A percentile compares a stretch with the other conserved stretches of the same genome.
phyloP scores from a whole-genome alignment of 805 yeast genomes.

The Brettanomyces nanus region DNA sequence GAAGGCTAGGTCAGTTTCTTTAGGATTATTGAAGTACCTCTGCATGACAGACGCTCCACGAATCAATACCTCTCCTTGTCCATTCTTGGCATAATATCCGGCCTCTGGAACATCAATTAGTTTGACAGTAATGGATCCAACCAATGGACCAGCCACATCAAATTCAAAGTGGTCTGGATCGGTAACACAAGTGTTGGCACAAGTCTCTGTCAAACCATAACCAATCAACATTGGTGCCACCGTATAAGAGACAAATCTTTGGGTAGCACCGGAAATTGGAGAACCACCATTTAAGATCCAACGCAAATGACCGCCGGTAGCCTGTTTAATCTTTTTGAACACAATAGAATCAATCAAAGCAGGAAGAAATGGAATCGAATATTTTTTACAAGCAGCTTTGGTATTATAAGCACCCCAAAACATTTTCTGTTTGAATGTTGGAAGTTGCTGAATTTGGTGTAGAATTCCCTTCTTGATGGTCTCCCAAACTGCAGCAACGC shows the following conservation, averaged over 20 bases:
- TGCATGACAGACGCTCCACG: slow-evolving; percentile 64
- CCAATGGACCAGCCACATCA: slow-evolving; percentile 76
- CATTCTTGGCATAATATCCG: slow-evolving; percentile 81
- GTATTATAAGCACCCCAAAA: slow-evolving; percentile 86
- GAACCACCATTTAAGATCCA: slow-evolving; percentile 86
- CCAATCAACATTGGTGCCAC: slow-evolving; percentile 87
- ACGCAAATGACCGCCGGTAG: slow-evolving; percentile 87
- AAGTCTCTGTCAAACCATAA: slow-evolving; percentile 94
- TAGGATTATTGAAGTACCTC: slow-evolving; percentile 75
- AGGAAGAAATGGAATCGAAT: slow-evolving; percentile 74
- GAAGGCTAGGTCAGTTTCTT: slow-evolving; percentile 71
- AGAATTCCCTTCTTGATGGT: slow-evolving; percentile 86
- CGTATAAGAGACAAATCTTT: slow-evolving; percentile 65
- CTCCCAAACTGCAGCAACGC: slow-evolving; percentile 99
- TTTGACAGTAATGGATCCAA: slow-evolving; percentile 79
- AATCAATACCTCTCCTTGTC: slow-evolving; percentile 89
- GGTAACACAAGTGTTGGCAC: slow-evolving; percentile 74
- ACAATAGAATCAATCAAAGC: slow-evolving; percentile 59
- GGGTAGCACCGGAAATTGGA: slow-evolving; percentile 75
- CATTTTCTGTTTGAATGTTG: slow-evolving; percentile 61
- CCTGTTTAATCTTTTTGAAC: slow-evolving; percentile 83
- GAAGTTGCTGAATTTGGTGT: slow-evolving; percentile 59
- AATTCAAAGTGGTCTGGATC: slow-evolving; percentile 58
- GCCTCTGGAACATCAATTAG: slow-evolving; percentile 87
- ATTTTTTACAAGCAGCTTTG: slow-evolving; percentile 53